Percentiles rank a stretch among this genome's conserved stretches.
These are phyloP conservation scores for Rhodosporidiobolus odoratus DNA, from an alignment of 768 basidiomycete species.

Conservation along the genomic window DNA sequence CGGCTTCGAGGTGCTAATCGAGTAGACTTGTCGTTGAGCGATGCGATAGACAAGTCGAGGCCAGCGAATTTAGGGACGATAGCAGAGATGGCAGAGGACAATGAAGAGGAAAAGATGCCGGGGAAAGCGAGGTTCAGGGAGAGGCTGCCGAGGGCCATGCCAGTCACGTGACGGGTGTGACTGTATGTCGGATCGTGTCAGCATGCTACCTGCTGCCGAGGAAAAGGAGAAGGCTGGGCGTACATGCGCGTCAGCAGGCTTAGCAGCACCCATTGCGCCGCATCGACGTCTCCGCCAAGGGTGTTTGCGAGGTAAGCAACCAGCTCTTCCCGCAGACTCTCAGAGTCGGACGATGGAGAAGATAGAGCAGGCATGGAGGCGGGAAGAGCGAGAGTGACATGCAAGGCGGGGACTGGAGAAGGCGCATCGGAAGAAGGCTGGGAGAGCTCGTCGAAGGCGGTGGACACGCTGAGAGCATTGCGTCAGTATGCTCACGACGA, in stretches of 20 bases:
- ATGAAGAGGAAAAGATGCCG: background rate
- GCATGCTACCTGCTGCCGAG: background rate
- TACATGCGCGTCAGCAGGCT: slow-evolving; percentile 39
- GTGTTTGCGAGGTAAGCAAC: slow-evolving; percentile 33
- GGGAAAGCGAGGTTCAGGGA: slow-evolving; percentile 42
- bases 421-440: background rate
- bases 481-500: background rate
- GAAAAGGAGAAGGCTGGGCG: background rate
- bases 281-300: slow-evolving; percentile 40
- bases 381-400: slow-evolving; percentile 27
- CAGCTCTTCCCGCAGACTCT: slow-evolving; percentile 17
- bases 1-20: slow-evolving; percentile 28
- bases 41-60: slow-evolving; percentile 37
- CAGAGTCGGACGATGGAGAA: background rate
- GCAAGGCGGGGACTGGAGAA: slow-evolving; percentile 24
- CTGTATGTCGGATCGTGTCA: background rate
- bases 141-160: slow-evolving; percentile 41
- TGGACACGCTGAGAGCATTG: background rate
- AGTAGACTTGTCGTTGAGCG: slow-evolving; percentile 37
- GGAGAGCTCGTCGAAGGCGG: slow-evolving; percentile 24
- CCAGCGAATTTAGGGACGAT: slow-evolving; percentile 36
- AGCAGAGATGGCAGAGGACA: background rate
- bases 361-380: background rate
- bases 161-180: slow-evolving; percentile 39
- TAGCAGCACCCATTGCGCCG: slow-evolving; percentile 42